Evolutionary conservation across 495 filamentous ascomycete genomes (phyloP), one percentile per base, ranked within the genome.

Genomic region (Penicillium turbatum): DNA sequence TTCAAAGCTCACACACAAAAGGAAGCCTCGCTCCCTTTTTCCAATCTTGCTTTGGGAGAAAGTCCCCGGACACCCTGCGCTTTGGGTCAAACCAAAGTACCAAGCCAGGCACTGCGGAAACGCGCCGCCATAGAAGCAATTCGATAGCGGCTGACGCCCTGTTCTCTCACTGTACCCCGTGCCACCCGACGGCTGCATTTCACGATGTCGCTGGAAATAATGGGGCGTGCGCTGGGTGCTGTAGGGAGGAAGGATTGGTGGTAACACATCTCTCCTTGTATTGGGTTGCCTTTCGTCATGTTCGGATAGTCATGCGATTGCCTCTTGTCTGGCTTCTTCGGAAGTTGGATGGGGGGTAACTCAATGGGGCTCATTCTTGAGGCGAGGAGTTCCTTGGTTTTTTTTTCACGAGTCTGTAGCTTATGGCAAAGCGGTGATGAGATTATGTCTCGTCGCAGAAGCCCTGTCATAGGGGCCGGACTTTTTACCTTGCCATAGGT

Each of bases 331-430:
- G 54, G 54, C 70, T 68, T 61, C 62, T 56, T 43, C 26, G 51
- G 48, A 26, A 17, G 39, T 48, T 4, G 50, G 44, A 47, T 66
- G 68, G 67, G n/a, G 27, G 38, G 88, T 95, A 92, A 97, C 93
- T 95, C 90, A 90, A 98, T 96, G 93, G 93, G 93, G 93, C 93
- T 96, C 90, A 98, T 96, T 97, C 90, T 96, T 89, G 93, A 89
- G 84, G 87, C 90, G 91, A 96, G 92, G 88, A 85, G 88, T 82
- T 79, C 79, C 49, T 60, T 71, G 62, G 63, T 63, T 62, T 64
- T 66, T 73, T 70, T 70, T 71, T 74, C 68, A 65, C 43, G 73
- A 73, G 77, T 85, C 82, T 77, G 81, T 83, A 81, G 82, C 82
- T 83, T 84, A 83, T 82, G 69, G 76, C 65, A 83, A 83, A 81